Evolutionary conservation across 78 protist genomes (phyloP).

Genomic region (Speleostelium caveatum): DNA sequence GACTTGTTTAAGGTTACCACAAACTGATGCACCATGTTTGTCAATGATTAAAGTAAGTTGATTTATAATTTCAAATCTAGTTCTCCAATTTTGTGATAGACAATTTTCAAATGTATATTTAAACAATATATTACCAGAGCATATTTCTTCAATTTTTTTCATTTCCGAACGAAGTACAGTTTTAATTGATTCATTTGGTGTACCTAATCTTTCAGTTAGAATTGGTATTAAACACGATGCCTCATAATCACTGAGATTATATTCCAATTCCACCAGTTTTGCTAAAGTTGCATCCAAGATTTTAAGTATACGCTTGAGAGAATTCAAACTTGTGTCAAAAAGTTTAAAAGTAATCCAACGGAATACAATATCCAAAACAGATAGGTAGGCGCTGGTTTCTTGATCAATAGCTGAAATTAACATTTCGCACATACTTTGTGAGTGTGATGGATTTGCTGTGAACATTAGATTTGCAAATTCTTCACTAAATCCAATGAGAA

Average conservation of each 20-base stretch:
- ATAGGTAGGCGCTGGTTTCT: neutral
- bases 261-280: conserved; percentile 21
- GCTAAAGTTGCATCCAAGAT: neutral
- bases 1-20: conserved; percentile 26
- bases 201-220: conserved; percentile 19
- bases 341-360: conserved; percentile 60
- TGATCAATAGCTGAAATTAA: conserved; percentile 2
- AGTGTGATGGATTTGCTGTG: conserved; percentile 38
- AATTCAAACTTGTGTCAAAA: conserved; percentile 22
- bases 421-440: conserved; percentile 18
- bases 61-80: conserved; percentile 31
- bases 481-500: conserved; percentile 32
- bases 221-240: conserved; percentile 57
- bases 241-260: conserved; percentile 40
- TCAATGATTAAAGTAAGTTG: conserved; percentile 14
- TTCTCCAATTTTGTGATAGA: conserved; percentile 54
- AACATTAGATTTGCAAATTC: conserved; percentile 77
- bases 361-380: conserved; percentile 43
- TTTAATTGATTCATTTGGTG: conserved; percentile 33
- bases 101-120: conserved; percentile 12
- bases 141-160: conserved; percentile 14
- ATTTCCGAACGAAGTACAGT: neutral
- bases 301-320: conserved; percentile 23
- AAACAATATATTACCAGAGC: conserved; percentile 27
- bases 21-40: conserved; percentile 24